These are phyloP conservation scores for Rhizopus sp. DNA, from an alignment of 371 early-diverging fungal species.

Conservation along the genomic window DNA sequence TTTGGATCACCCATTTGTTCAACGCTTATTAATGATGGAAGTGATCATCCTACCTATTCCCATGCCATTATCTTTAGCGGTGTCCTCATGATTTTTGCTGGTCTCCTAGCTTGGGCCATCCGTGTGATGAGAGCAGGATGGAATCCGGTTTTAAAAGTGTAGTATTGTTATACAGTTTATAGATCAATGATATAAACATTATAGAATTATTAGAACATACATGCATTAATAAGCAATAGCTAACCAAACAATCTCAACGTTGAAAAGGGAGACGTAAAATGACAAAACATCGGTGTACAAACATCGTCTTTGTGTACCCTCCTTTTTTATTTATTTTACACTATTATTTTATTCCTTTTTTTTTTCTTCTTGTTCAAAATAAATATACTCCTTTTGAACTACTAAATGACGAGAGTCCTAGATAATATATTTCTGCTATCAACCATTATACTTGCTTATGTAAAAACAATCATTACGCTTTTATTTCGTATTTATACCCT, in stretches of 20 bases:
- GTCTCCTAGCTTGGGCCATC: slow-evolving; percentile 30
- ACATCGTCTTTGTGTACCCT: background rate
- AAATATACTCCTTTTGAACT: too few relatives aligned
- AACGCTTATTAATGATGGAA: slow-evolving; percentile 48
- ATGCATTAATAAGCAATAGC: too few relatives aligned
- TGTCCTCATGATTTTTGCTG: slow-evolving; percentile 35
- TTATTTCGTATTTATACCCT: background rate
- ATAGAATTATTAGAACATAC: too few relatives aligned
- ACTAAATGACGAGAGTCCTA: slow-evolving; percentile 23
- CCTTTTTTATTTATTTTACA: background rate
- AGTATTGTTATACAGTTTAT: background rate
- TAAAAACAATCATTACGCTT: background rate
- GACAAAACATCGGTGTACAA: background rate
- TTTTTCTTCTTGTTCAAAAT: slow-evolving; percentile 1
- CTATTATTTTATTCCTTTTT: slow-evolving; percentile 1
- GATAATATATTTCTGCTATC: slow-evolving; percentile 37
- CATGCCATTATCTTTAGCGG: slow-evolving; percentile 48
- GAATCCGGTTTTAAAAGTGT: slow-evolving; percentile 32
- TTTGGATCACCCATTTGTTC: slow-evolving; percentile 59
- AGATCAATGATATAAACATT: too few relatives aligned
- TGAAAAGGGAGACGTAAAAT: background rate
- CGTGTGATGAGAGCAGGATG: slow-evolving; percentile 38
- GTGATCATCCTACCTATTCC: slow-evolving; percentile 31
- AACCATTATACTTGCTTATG: slow-evolving; percentile 32
- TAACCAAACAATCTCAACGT: background rate